Conservation (phyloP, 78 protist genomes). For the Speleostelium caveatum region DNA sequence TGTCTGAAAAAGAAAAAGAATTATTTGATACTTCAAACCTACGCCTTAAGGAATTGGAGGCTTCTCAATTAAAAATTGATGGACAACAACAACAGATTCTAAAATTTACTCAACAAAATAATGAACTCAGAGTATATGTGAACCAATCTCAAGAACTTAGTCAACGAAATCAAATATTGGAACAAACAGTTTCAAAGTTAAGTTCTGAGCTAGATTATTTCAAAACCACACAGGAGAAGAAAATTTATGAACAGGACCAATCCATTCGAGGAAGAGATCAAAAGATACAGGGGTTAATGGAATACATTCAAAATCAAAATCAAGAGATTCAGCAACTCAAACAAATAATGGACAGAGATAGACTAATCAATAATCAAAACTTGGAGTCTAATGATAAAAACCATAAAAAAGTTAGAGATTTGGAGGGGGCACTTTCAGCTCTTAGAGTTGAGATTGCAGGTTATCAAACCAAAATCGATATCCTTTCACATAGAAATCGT, state of each 20-base stretch:
- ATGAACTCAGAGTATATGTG: background rate
- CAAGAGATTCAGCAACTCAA: background rate
- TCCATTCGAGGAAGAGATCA: background rate
- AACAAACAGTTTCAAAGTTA: background rate
- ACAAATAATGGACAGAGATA: background rate
- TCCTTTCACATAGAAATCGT: conserved; percentile 4
- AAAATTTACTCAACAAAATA: background rate
- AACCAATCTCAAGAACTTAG: background rate
- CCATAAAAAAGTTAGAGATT: conserved; percentile 3
- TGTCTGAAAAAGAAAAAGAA: background rate
- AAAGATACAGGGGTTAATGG: background rate
- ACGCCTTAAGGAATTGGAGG: background rate
- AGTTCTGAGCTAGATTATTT: background rate
- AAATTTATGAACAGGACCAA: background rate
- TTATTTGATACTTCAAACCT: background rate
- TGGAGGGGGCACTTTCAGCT: conserved; percentile 30
- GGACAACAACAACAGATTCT: conserved; percentile 22
- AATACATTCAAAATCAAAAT: background rate
- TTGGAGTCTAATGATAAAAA: background rate
- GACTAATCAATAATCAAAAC: background rate
- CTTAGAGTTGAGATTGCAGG: conserved; percentile 21
- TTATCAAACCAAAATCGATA: background rate
- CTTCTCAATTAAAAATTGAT: background rate
- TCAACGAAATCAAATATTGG: background rate
- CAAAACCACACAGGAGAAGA: background rate